Evolutionary conservation across 1,284 basidiomycete genomes (phyloP).

Genomic region (Cryptococcus neoformans): DNA sequence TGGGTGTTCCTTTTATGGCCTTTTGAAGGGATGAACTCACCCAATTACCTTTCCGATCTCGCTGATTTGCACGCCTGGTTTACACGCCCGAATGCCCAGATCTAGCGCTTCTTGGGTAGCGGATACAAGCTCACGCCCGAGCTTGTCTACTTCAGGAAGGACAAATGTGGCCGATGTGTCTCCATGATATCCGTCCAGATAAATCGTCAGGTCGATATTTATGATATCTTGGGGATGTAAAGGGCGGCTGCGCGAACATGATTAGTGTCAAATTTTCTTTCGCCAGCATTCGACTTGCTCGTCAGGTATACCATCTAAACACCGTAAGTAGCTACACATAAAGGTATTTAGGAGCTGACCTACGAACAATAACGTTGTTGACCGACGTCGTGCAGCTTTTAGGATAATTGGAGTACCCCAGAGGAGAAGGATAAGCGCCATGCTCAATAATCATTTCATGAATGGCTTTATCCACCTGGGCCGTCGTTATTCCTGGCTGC

Average conservation of each 20-base stretch:
- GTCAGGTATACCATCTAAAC: slow-evolving; percentile 39
- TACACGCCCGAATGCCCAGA: slow-evolving; percentile 70
- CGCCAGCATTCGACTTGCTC: slow-evolving; percentile 14
- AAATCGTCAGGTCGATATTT: slow-evolving; percentile 81
- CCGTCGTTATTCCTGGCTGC: slow-evolving; percentile 71
- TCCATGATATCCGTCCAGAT: slow-evolving; percentile 73
- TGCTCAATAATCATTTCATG: slow-evolving; percentile 66
- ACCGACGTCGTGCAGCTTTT: slow-evolving; percentile 76
- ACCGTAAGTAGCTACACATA: not conserved
- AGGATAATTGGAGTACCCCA: slow-evolving; percentile 77
- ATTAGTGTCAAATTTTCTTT: not conserved
- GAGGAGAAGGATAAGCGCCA: slow-evolving; percentile 83
- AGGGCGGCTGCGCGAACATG: slow-evolving; percentile 57
- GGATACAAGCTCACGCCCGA: slow-evolving; percentile 61
- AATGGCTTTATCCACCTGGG: slow-evolving; percentile 64
- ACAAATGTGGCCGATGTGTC: slow-evolving; percentile 79
- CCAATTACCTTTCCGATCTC: slow-evolving; percentile 76
- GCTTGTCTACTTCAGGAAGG: slow-evolving; percentile 69
- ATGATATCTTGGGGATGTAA: slow-evolving; percentile 76
- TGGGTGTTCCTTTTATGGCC: not conserved
- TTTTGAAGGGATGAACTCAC: slow-evolving; percentile 38
- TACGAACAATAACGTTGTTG: slow-evolving; percentile 63
- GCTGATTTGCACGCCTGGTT: slow-evolving; percentile 68
- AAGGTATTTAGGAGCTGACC: slow-evolving; percentile 10
- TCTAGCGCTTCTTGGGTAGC: slow-evolving; percentile 66